Percentiles rank a stretch among this genome's conserved stretches.
Evolutionary conservation across 495 filamentous ascomycete species (phyloP).

Genomic region (Penicillium roqueforti): DNA sequence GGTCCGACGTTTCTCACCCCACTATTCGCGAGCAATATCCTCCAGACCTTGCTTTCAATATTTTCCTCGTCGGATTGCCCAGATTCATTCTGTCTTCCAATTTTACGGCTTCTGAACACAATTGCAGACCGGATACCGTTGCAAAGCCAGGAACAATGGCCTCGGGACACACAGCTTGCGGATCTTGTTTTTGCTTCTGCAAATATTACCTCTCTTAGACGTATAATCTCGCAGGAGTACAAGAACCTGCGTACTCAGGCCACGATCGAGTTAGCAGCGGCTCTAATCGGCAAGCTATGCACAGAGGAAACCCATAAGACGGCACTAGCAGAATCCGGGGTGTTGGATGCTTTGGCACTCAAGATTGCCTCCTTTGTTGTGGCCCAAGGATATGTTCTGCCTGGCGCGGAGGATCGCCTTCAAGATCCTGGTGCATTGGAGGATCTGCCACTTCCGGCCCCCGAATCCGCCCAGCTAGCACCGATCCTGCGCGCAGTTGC

Average conservation of each 20-base stretch:
- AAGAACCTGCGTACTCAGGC: slow-evolving; percentile 47
- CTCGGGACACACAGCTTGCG: slow-evolving; percentile 50
- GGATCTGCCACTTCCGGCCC: slow-evolving; percentile 49
- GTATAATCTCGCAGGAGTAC: slow-evolving; percentile 61
- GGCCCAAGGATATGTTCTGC: slow-evolving; percentile 60
- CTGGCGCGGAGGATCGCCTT: slow-evolving; percentile 43
- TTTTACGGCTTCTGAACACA: slow-evolving; percentile 69
- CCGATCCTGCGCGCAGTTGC: slow-evolving; percentile 76
- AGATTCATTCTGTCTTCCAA: slow-evolving; percentile 60
- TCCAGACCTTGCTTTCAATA: slow-evolving; percentile 63
- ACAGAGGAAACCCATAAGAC: slow-evolving; percentile 64
- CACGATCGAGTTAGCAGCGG: slow-evolving; percentile 64
- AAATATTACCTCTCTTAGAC: slow-evolving; percentile 54
- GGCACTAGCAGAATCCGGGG: slow-evolving; percentile 60
- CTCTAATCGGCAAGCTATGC: slow-evolving; percentile 67
- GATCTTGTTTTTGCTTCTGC: slow-evolving; percentile 59
- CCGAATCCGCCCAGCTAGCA: slow-evolving; percentile 55
- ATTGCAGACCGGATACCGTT: slow-evolving; percentile 63
- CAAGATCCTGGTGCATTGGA: slow-evolving; percentile 32
- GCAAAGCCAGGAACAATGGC: slow-evolving; percentile 40
- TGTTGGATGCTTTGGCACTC: slow-evolving; percentile 76
- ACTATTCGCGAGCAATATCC: slow-evolving; percentile 59
- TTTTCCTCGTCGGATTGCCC: slow-evolving; percentile 63
- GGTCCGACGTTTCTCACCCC: slow-evolving; percentile 75
- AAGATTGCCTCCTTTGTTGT: slow-evolving; percentile 72